A percentile compares a stretch with the other conserved stretches of the same genome.
phyloP scores from a whole-genome alignment of 345 rosid genomes.

The Salix koriyanagi region DNA sequence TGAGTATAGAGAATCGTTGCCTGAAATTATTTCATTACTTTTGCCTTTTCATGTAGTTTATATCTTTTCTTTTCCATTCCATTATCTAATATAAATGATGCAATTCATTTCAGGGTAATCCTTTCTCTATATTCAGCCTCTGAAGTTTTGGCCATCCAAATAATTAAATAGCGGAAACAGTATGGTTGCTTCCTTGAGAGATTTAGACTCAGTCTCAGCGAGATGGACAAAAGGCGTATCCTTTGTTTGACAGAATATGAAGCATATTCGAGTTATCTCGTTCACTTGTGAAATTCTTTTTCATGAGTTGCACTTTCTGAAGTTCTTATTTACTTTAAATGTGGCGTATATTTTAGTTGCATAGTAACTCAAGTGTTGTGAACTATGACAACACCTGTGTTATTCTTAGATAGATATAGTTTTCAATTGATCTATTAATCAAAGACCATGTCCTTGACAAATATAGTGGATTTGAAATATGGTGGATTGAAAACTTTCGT shows the following conservation, averaged over 20 bases:
- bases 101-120: constrained; percentile 27
- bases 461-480: constrained; percentile 80
- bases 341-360: neutral
- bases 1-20: neutral
- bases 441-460: neutral
- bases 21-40: constrained; percentile 8
- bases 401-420: no score
- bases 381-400: neutral
- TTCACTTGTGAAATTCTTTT: neutral
- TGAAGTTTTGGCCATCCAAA: constrained; percentile 31
- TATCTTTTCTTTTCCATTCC: neutral
- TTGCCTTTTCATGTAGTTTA: neutral
- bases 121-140: constrained; percentile 21
- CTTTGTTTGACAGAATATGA: constrained; percentile 33
- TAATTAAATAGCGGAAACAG: constrained; percentile 31
- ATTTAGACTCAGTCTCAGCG: constrained; percentile 80
- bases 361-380: no score
- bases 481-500: constrained; percentile 88
- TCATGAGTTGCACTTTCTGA: neutral
- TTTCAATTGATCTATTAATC: neutral
- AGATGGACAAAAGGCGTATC: constrained; percentile 98
- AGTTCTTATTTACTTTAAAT: neutral
- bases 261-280: constrained; percentile 4
- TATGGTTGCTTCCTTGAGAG: constrained; percentile 89
- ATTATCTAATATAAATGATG: constrained; percentile 18